Percentiles rank a stretch among this genome's conserved stretches.
Evolutionary conservation across 371 early-diverging fungal species (phyloP).

Genomic region (Mortierella sp.): DNA sequence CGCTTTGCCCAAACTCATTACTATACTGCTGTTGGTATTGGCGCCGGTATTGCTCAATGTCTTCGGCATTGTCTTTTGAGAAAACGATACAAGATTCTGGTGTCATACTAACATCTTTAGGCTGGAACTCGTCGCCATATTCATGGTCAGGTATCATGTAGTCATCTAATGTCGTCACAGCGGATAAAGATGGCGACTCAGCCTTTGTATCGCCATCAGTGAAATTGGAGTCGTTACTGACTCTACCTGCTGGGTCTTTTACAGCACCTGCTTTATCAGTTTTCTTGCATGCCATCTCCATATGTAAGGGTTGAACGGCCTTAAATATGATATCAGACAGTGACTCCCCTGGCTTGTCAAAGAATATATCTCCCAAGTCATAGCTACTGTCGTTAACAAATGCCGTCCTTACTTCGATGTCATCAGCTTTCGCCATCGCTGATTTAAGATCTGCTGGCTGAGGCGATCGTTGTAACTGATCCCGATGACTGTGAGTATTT

Average conservation of each 20-base stretch:
- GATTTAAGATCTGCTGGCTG: not conserved
- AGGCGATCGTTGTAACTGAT: not conserved
- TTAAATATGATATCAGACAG: conserved; percentile 44
- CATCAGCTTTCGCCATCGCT: not conserved
- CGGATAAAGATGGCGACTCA: not conserved
- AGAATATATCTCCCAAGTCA: not conserved
- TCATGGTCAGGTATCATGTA: not conserved
- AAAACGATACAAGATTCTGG: not conserved
- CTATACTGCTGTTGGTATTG: not conserved
- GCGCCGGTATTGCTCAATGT: not conserved
- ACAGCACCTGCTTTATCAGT: not conserved
- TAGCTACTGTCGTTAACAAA: conserved; percentile 17
- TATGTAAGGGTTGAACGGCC: conserved; percentile 1
- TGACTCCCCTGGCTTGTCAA: conserved; percentile 25
- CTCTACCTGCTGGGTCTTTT: not conserved
- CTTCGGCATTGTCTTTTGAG: not conserved
- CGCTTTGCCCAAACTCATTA: not conserved
- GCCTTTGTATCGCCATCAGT: not conserved
- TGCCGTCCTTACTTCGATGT: not conserved
- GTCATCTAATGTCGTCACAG: not conserved
- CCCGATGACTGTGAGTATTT: not conserved
- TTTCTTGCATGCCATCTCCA: not conserved
- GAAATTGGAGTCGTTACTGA: not conserved
- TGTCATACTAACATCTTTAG: not conserved
- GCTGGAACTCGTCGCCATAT: not conserved